Base-by-base conservation (phyloP, 1,139 yeast species). In the Protomyces gravidus region DNA sequence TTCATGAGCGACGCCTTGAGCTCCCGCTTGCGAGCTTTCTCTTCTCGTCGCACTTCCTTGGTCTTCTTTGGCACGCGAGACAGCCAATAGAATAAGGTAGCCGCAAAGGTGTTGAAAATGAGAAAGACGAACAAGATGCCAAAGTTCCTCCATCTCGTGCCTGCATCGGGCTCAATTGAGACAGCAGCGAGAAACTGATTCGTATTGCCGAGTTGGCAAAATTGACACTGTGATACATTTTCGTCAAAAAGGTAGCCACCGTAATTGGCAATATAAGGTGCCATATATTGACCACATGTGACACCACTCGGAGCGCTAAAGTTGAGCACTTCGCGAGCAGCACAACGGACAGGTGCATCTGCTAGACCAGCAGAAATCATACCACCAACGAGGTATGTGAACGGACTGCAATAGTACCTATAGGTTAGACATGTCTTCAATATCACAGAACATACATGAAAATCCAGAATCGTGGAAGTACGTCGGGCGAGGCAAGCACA, bases 331-430 rank as follows among this genome's bases (percentile, higher is more conserved):
- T 84, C 89, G 55, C 71, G 70, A 1, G 63, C 63, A 5, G 80
- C 65, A 72, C 89, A 84, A 0, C 59, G 64, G 30, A 82, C 81
- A 2, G 67, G 67, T n/a, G 78, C 74, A 66, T 77, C 74, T 39
- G 84, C 83, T 61, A 83, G 72, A 60, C 80, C 85, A 39, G 78
- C 71, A 13, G 82, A 68, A 63, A 84, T 69, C 66, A 81, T 72
- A 25, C 80, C 81, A 60, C 76, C 76, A 50, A 81, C 73, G 67
- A 81, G 73, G 66, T 82, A 82, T 2, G 88, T 83, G 71, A 80
- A 80, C 26, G 92, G 92, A 23, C 90, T 90, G 55, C 75, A 77
- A 69, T 89, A 77, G 75, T 85, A 73, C 79, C 76, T 78, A 78
- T 81, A 77, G 68, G 80, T 65, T 89, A 87, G 78, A 75, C 80